Conservation (phyloP, 2,329 filamentous ascomycete genomes). For the Daldinia sp. region DNA sequence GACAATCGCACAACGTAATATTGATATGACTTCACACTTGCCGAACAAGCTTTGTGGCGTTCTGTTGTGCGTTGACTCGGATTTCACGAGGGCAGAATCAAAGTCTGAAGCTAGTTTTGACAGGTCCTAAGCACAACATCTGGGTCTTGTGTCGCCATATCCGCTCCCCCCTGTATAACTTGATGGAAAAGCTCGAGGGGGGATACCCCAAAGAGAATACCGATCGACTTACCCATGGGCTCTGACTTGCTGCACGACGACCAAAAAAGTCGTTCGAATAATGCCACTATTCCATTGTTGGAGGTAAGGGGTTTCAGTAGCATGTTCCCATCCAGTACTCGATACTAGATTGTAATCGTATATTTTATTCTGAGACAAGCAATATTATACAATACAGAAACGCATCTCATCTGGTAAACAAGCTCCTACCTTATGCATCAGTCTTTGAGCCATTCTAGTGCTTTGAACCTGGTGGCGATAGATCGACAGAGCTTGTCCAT, state of each 20-base stretch:
- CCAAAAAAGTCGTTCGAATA: not conserved
- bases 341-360: slow-evolving; percentile 1
- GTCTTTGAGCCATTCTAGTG: not conserved
- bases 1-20: slow-evolving; percentile 42
- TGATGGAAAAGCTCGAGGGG: slow-evolving; percentile 1
- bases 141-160: slow-evolving; percentile 26
- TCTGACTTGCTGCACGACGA: not conserved
- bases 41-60: slow-evolving; percentile 37
- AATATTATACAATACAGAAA: slow-evolving; percentile 18
- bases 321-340: not conserved
- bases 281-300: not conserved
- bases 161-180: slow-evolving; percentile 16
- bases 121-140: slow-evolving; percentile 33
- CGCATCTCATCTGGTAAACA: not conserved
- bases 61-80: slow-evolving; percentile 34
- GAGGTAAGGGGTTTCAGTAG: not conserved
- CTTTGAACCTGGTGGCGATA: slow-evolving; percentile 8
- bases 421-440: not conserved
- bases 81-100: slow-evolving; percentile 34
- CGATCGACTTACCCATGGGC: not conserved
- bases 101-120: slow-evolving; percentile 36
- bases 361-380: slow-evolving; percentile 18
- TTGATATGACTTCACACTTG: slow-evolving; percentile 37
- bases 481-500: slow-evolving; percentile 6
- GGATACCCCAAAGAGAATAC: slow-evolving; percentile 1